phyloP scores from a whole-genome alignment of 805 yeast genomes.

The Candida chilensis region DNA sequence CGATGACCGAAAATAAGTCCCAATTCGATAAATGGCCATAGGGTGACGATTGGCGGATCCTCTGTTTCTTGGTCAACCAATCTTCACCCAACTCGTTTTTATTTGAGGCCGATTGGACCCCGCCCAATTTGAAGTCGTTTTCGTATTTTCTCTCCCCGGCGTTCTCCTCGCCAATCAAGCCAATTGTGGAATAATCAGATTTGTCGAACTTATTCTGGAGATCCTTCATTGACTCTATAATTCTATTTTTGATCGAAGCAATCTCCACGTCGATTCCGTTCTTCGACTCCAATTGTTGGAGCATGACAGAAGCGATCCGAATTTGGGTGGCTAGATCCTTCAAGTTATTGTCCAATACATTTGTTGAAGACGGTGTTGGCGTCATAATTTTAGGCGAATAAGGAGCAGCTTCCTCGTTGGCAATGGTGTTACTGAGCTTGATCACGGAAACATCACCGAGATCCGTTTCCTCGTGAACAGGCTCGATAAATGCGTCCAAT shows the following conservation, averaged over 20 bases:
- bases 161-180: conserved; percentile 48
- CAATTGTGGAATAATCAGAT: conserved; percentile 26
- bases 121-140: conserved; percentile 84
- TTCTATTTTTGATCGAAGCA: conserved; percentile 9
- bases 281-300: conserved; percentile 80
- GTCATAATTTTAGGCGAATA: too few species aligned
- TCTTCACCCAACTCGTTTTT: conserved; percentile 73
- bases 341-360: conserved; percentile 7
- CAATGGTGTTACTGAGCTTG: conserved; percentile 27
- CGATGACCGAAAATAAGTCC: conserved; percentile 94
- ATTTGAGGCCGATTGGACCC: conserved; percentile 30
- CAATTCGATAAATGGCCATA: conserved; percentile 86
- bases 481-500: not conserved
- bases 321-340: conserved; percentile 78
- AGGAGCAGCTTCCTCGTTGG: not conserved
- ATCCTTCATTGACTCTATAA: conserved; percentile 20
- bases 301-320: conserved; percentile 94
- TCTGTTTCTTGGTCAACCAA: conserved; percentile 74
- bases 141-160: conserved; percentile 91
- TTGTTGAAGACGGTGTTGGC: not conserved
- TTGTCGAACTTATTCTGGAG: conserved; percentile 31
- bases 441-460: conserved; percentile 68
- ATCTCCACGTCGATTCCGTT: conserved; percentile 35
- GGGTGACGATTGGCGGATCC: conserved; percentile 71
- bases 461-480: conserved; percentile 42